Evolutionary conservation across 495 filamentous ascomycete genomes (phyloP), one percentile per base, ranked within the genome.

Genomic region (Chlorociboria aeruginascens): DNA sequence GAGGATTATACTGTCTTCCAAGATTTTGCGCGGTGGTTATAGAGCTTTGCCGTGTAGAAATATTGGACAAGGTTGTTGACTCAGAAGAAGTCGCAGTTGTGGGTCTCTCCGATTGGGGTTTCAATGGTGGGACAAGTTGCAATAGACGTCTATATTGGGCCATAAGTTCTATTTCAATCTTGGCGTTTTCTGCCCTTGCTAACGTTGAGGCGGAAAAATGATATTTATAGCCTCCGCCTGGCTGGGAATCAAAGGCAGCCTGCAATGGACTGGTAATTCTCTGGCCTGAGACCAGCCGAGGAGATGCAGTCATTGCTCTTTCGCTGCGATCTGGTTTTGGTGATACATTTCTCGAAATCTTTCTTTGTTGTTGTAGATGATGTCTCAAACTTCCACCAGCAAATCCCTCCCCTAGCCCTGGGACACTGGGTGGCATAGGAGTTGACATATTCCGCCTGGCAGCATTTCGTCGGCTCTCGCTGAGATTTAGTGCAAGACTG

Each of bases 401-500:
- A 17, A 54, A 36, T 55, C 57, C 45, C 42, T 63, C 52, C 67
- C 70, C 12, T 66, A 70, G 31, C 65, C 49, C 16, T 65, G 66
- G 31, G 57, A 67, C 41, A 65, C 67, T 38, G 54, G 76, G 72
- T 14, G 74, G 69, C 0, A 71, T 59, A 13, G 70, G 70, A 20
- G 56, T 66, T 13, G 78, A 74, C 3, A 72, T 58, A 39, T 71
- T 68, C 40, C 79, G 68, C 43, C 72, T 66, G 25, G 74, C 67
- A 14, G 76, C 76, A 33, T 81, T 72, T 46, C 78, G 74, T 44
- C 89, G 72, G 31, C 85, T 89, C 59, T 95, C 86, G 66, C 84
- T 94, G 42, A 96, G 64, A 57, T 82, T 90, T 59, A 96, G 66
- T 1, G 89, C 89, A 63, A 96, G 81, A 56, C 84, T 88, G 33